Percentiles rank a stretch among this genome's conserved stretches.
These are phyloP conservation scores for Ophiostoma quercus DNA, from an alignment of 2,329 filamentous ascomycete species.

Conservation along the genomic window DNA sequence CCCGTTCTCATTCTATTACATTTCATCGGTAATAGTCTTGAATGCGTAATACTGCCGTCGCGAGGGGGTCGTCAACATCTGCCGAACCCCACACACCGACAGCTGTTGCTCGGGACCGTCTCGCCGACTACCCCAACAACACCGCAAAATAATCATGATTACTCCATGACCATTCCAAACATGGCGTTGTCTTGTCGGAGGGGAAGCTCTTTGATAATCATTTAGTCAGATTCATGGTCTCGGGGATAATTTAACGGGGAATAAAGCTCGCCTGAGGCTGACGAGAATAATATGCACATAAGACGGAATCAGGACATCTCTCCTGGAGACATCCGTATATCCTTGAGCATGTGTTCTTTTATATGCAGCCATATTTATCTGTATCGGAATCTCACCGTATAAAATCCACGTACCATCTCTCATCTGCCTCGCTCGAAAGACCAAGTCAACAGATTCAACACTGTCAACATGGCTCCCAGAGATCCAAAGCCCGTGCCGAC, in stretches of 20 bases:
- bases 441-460: neutral
- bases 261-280: neutral
- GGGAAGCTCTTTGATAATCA: neutral
- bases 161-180: neutral
- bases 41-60: neutral
- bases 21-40: neutral
- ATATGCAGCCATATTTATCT: neutral
- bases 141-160: neutral
- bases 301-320: neutral
- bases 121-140: constrained; percentile 12
- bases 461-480: neutral
- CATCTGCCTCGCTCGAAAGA: neutral
- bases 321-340: neutral
- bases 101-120: neutral
- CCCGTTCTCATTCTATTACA: neutral
- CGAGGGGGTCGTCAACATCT: constrained; percentile 14
- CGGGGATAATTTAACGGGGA: neutral
- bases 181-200: neutral
- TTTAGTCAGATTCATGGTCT: neutral
- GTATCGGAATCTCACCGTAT: neutral
- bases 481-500: constrained; percentile 10
- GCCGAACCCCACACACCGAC: constrained; percentile 1
- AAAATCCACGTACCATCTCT: neutral
- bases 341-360: neutral
- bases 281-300: neutral